Evolutionary conservation across 2,329 filamentous ascomycete genomes (phyloP).

Genomic region (Colletotrichum sojae): DNA sequence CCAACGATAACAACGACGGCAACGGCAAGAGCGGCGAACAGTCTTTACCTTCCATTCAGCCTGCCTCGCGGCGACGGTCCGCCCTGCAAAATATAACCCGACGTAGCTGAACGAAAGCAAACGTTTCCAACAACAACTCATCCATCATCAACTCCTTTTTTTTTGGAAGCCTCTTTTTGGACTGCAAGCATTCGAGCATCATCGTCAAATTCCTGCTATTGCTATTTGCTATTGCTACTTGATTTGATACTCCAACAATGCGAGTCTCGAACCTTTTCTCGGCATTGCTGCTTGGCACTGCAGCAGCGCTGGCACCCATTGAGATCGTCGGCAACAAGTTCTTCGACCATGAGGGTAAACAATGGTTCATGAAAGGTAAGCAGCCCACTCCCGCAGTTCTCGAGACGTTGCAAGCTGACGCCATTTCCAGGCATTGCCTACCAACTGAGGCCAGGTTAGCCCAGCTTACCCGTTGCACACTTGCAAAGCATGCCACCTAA

Average conservation of each 20-base stretch:
- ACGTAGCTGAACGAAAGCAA: not conserved
- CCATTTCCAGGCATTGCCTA: constrained; percentile 77
- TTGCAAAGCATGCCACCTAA: constrained; percentile 25
- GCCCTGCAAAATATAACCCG: not conserved
- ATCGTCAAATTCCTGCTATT: constrained; percentile 2
- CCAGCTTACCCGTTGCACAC: constrained; percentile 12
- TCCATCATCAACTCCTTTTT: not conserved
- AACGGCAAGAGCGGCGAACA: constrained; percentile 10
- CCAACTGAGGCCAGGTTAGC: constrained; percentile 63
- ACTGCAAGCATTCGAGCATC: constrained; percentile 19
- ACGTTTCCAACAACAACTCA: too few relatives aligned
- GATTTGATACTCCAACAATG: constrained; percentile 50
- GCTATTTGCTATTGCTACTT: constrained; percentile 1
- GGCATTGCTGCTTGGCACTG: constrained; percentile 53
- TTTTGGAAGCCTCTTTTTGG: constrained; percentile 10
- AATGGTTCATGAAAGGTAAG: constrained; percentile 87
- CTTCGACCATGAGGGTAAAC: constrained; percentile 83
- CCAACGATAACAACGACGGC: not conserved
- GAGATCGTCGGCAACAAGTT: constrained; percentile 82
- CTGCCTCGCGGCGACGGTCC: too few relatives aligned
- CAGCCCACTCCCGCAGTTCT: not conserved
- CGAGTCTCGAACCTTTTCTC: constrained; percentile 51
- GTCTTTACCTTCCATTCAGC: not conserved
- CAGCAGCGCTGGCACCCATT: constrained; percentile 62
- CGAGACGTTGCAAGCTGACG: constrained; percentile 25